A percentile compares a stretch with the other conserved stretches of the same genome.
Conservation (phyloP, 2,329 filamentous ascomycete genomes). For the Eurotiales sp. region DNA sequence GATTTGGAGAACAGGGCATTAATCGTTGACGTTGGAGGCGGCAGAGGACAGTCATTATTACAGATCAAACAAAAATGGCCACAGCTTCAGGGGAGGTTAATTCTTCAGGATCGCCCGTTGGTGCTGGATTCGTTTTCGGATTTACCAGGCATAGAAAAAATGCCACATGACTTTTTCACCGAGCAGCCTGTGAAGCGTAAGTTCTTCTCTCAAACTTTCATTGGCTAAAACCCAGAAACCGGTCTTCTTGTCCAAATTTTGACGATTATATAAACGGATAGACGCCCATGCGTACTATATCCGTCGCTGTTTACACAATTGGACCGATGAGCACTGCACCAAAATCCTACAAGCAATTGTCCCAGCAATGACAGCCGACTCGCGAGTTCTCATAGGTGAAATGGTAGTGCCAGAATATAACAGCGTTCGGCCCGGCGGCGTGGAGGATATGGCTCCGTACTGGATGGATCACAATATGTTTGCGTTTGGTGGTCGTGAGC, state of each 20-base stretch:
- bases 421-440: constrained; percentile 16
- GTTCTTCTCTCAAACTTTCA: background rate
- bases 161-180: constrained; percentile 14
- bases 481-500: constrained; percentile 29
- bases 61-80: constrained; percentile 31
- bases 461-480: constrained; percentile 30
- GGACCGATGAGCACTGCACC: constrained; percentile 20
- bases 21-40: constrained; percentile 43
- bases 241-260: too few relatives aligned
- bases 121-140: constrained; percentile 25
- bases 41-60: constrained; percentile 37
- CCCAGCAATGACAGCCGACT: constrained; percentile 32
- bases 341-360: constrained; percentile 24
- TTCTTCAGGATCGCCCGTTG: constrained; percentile 40
- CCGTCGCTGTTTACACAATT: constrained; percentile 25
- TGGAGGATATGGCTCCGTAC: constrained; percentile 25
- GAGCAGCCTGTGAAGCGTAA: constrained; percentile 18
- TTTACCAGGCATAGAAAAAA: constrained; percentile 32
- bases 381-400: constrained; percentile 43
- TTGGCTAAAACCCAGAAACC: too few relatives aligned
- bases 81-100: constrained; percentile 29
- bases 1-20: constrained; percentile 22
- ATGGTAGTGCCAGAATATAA: constrained; percentile 34
- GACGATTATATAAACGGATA: too few relatives aligned
- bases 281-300: constrained; percentile 22